Evolutionary conservation across 2,329 filamentous ascomycete genomes (phyloP), one percentile per base, ranked within the genome.

Genomic region (Fusarium sp.): DNA sequence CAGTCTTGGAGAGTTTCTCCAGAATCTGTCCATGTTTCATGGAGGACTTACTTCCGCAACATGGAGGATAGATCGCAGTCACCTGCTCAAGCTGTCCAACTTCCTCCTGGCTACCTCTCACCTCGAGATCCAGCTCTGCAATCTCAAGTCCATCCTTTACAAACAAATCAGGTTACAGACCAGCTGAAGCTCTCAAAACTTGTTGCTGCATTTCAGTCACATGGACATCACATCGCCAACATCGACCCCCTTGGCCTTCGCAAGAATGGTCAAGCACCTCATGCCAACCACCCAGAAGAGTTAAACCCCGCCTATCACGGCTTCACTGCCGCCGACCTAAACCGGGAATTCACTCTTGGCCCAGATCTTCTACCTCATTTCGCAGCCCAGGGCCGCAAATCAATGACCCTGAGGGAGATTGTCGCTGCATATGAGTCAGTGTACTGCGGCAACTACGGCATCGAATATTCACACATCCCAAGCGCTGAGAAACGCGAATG

Each of bases 41-140:
- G 96, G 96, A 95, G 97, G 86, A 92, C 96, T 80, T 99, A 99
- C 89, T 99, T 99, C 89, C 93, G 92, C 85, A 98, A 98, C 86
- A 98, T 99, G 93, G 96, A 99, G 87, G 93, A 91, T 74, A 95
- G 95, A 82, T 93, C 95, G 79, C 98, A 98, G 94, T 95, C 95
- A 81, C 94, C 97, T 80, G 95, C 95, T 70, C 93, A 97, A 84
- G 96, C 96, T 76, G 98, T 98, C 87, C 94, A 94, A 73, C 94
- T 96, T 73, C 96, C 96, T 36, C 96, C 96, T 8, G 97, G 93
- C 73, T 91, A 98, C 73, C 91, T 98, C 40, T 94, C 92, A 38
- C 94, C 93, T 70, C 93, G 55, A 0, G 55, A 57, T 57, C 55
- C 55, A 11, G 55, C 55, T 57, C 16, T 57, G 6, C 33, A 40